These are phyloP conservation scores for Aspergillus sclerotioniger DNA, from an alignment of 495 filamentous ascomycete genomes.

Conservation along the genomic window DNA sequence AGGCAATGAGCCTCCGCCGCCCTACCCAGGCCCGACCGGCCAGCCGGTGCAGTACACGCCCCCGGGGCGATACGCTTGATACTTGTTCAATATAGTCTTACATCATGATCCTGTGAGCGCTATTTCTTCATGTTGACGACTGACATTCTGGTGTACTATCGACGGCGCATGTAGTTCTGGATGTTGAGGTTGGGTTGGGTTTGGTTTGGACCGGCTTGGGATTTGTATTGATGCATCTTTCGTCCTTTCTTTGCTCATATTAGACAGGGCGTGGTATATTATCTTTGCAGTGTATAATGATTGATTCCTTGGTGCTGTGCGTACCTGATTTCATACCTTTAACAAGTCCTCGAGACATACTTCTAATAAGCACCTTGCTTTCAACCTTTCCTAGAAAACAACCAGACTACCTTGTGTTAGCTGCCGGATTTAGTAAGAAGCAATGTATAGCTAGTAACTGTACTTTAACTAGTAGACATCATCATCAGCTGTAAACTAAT, in stretches of 20 bases:
- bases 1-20: slow-evolving; percentile 27
- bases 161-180: no score
- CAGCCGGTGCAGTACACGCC: not conserved
- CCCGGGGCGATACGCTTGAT: slow-evolving; percentile 18
- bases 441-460: no score
- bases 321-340: no score
- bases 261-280: not conserved
- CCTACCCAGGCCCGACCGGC: slow-evolving; percentile 9
- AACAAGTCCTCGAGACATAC: no score
- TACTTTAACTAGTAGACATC: no score
- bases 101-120: not conserved
- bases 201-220: not conserved
- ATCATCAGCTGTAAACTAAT: no score
- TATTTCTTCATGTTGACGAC: not conserved
- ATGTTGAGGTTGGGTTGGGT: not conserved
- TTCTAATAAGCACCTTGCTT: no score
- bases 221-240: not conserved
- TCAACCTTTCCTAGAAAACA: no score
- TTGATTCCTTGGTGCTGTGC: no score
- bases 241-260: not conserved
- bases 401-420: no score
- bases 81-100: not conserved
- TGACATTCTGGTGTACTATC: not conserved
- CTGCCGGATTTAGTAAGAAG: no score
- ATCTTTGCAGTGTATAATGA: not conserved